Evolutionary conservation across 2,329 filamentous ascomycete species (phyloP).

Genomic region (Alternaria triticimaculans): DNA sequence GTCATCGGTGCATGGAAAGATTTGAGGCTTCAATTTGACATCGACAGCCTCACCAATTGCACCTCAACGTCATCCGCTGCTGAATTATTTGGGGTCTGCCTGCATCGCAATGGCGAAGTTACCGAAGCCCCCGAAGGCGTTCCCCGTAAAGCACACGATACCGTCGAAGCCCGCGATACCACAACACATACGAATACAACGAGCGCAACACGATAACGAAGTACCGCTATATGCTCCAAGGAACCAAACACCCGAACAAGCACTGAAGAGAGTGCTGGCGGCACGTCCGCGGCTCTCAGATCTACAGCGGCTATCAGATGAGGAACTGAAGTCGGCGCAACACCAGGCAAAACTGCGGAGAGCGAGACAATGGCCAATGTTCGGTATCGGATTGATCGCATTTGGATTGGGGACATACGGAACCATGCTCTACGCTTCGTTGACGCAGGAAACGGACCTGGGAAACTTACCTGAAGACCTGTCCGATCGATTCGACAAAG

Average conservation of each 20-base stretch:
- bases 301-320: conserved; percentile 34
- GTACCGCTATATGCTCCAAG: conserved; percentile 18
- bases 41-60: conserved; percentile 23
- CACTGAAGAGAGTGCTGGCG: conserved; percentile 31
- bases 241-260: conserved; percentile 23
- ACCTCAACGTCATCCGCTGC: conserved; percentile 15
- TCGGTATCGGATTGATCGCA: conserved; percentile 43
- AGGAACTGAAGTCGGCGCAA: conserved; percentile 32
- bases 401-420: conserved; percentile 52
- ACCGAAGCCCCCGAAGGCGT: conserved; percentile 34
- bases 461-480: conserved; percentile 50
- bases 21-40: conserved; percentile 12
- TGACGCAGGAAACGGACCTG: conserved; percentile 30
- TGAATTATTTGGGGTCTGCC: conserved; percentile 5
- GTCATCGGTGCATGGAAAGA: conserved; percentile 22
- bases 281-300: conserved; percentile 34
- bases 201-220: conserved; percentile 14
- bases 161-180: conserved; percentile 26
- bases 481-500: conserved; percentile 54
- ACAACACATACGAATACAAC: conserved; percentile 23
- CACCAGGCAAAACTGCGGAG: conserved; percentile 37
- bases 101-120: conserved; percentile 43
- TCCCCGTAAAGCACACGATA: conserved; percentile 28
- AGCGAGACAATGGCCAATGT: conserved; percentile 42
- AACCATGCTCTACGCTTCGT: conserved; percentile 45